Evolutionary conservation across 2,329 filamentous ascomycete genomes (phyloP), one percentile per base, ranked within the genome.

Genomic region (Monosporascus sp.): DNA sequence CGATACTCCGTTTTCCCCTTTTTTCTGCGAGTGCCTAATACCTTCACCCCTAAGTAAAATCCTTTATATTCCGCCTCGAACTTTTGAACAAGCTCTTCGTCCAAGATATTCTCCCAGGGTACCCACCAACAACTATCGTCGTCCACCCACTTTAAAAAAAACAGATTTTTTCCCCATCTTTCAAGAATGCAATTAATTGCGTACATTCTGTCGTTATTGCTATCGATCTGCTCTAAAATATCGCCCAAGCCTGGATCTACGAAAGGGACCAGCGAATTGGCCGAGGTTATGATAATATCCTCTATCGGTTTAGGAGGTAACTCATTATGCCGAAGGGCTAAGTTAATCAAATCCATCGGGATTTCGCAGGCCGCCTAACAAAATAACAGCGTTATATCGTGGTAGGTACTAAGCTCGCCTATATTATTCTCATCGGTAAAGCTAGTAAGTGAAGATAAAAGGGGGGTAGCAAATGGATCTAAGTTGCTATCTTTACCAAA

Each of bases 1-100:
- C 37, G 40, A 45, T 51, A 51, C 18, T 51, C 38, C 24, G 40
- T 45, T 38, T 51, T 51, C 22, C 49, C 28, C 2, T 51, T 51
- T 43, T 38, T 22, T 51, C 8, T 51, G 37, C 40, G 20, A 38
- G 14, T 51, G 5, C 40, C 7, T 44, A 45, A 28, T 18, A 51
- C 8, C 6, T 45, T 43, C n/a, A 50, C 37, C 31, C 37, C 28
- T 24, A 50, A 43, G 37, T 44, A 31, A 43, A 50, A 50, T 43
- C 38, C 38, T 50, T 18, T 35, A 50, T 18, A 50, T 18, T n/a
- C 48, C 17, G 37, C 38, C 24, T 43, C 8, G 28, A 31, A 35
- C 2, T 40, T 40, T 18, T 18, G 2, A 3, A 40, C 7, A 40
- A 40, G 3, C 15, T 40, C n/a, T 40, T 40, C 37, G 37, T 40